Percentiles rank a stretch among this genome's conserved stretches.
These are phyloP conservation scores for Acacia crassicarpa DNA, from an alignment of 306 rosid species.

Conservation along the genomic window DNA sequence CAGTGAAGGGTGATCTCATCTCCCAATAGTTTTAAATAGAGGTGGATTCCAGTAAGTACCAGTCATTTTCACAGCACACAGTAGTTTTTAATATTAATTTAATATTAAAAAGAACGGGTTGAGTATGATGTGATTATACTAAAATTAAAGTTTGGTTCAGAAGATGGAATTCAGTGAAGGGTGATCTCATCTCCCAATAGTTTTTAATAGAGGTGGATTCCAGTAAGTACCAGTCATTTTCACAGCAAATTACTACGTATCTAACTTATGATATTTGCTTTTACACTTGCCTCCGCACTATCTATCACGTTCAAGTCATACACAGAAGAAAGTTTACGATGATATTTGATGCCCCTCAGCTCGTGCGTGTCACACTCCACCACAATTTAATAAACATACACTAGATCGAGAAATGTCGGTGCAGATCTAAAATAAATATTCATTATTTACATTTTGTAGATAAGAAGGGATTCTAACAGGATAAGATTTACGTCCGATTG, in stretches of 20 bases:
- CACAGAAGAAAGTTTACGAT: no score
- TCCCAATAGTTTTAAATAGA: not conserved
- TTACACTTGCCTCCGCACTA: no score
- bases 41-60: not conserved
- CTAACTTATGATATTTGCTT: no score
- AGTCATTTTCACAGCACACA: not conserved
- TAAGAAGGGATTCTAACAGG: not conserved
- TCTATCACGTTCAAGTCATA: no score
- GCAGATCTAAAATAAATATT: not conserved
- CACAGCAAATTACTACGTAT: not conserved
- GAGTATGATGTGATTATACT: no score
- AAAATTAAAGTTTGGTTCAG: no score
- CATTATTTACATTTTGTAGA: not conserved
- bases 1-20: not conserved
- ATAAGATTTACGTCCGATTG: not conserved
- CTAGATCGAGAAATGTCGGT: not conserved
- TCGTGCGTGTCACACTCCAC: not conserved
- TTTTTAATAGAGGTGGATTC: not conserved
- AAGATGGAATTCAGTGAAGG: not conserved
- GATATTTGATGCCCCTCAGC: not conserved
- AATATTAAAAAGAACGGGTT: no score
- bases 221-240: not conserved
- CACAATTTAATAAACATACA: not conserved
- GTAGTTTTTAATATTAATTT: no score
- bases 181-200: not conserved